Conservation (phyloP, 257 asterid species). For the Nicotiana undulata region DNA sequence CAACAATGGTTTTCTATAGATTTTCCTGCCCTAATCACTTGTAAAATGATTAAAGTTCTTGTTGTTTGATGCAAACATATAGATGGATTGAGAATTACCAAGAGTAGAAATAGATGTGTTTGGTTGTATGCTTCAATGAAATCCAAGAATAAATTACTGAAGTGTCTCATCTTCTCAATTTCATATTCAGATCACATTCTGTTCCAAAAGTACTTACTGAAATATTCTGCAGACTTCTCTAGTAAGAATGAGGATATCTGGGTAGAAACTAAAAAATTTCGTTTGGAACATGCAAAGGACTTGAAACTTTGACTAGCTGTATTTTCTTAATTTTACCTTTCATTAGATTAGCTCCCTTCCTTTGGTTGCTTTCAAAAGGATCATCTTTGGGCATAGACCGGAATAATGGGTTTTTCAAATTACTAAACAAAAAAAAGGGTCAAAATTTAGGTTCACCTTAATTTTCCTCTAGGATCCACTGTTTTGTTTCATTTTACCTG, state of each 20-base stretch:
- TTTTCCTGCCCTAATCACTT: neutral
- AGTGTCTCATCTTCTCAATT: neutral
- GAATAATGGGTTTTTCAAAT: neutral
- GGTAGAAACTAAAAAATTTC: neutral
- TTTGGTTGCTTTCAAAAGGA: neutral
- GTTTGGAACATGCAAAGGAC: neutral
- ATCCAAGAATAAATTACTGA: neutral
- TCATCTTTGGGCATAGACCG: neutral
- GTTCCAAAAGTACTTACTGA: neutral
- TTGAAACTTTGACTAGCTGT: neutral
- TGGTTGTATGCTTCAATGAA: neutral
- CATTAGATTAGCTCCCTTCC: neutral
- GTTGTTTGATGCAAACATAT: neutral
- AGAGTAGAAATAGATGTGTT: neutral
- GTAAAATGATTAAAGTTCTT: neutral
- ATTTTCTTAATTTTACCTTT: neutral
- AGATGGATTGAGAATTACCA: neutral
- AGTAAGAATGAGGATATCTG: neutral
- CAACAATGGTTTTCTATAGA: neutral
- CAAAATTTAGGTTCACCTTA: too few species aligned
- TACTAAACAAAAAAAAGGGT: too few species aligned
- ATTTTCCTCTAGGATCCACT: too few species aligned
- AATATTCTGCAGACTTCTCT: neutral
- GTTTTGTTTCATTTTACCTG: too few species aligned
- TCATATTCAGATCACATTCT: neutral